Percentiles rank a stretch among this genome's conserved stretches.
Evolutionary conservation across 1,284 basidiomycete species (phyloP).

Genomic region (Malassezia dermatis): DNA sequence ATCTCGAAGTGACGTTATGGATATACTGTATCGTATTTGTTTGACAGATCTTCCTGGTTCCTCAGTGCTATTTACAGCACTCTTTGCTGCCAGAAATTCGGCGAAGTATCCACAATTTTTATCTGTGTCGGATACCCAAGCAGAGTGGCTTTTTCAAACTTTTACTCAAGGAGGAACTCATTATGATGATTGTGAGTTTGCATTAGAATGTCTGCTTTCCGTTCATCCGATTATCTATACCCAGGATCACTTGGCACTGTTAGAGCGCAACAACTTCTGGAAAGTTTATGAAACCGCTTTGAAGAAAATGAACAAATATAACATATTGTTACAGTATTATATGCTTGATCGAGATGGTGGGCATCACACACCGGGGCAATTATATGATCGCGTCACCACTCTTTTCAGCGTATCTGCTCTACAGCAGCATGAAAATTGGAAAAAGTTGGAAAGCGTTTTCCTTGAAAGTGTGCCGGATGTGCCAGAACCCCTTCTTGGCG

Average conservation of each 20-base stretch:
- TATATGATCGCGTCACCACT: slow-evolving; percentile 60
- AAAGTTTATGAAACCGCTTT: slow-evolving; percentile 75
- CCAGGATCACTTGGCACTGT: slow-evolving; percentile 60
- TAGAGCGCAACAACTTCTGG: slow-evolving; percentile 76
- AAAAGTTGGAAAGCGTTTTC: slow-evolving; percentile 19
- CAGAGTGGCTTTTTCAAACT: slow-evolving; percentile 66
- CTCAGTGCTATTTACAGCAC: slow-evolving; percentile 66
- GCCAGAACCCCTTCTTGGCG: slow-evolving; percentile 23
- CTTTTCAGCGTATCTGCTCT: slow-evolving; percentile 52
- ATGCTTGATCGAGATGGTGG: slow-evolving; percentile 63
- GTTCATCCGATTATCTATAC: slow-evolving; percentile 72
- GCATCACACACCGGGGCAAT: slow-evolving; percentile 43
- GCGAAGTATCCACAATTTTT: slow-evolving; percentile 93
- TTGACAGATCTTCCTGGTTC: neutral
- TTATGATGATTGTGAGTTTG: slow-evolving; percentile 79
- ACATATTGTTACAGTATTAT: slow-evolving; percentile 61
- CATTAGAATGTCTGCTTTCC: slow-evolving; percentile 87
- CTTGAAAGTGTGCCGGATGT: slow-evolving; percentile 18
- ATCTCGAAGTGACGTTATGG: slow-evolving; percentile 71
- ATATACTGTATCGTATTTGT: slow-evolving; percentile 55
- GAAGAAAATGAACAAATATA: slow-evolving; percentile 66
- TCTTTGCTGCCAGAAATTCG: slow-evolving; percentile 90
- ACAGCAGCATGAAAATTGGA: slow-evolving; percentile 47
- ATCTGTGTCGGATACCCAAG: slow-evolving; percentile 58
- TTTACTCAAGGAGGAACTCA: slow-evolving; percentile 60